Evolutionary conservation across 352 stramenopile genomes (phyloP).

Genomic region (Pythium grandisporangium): DNA sequence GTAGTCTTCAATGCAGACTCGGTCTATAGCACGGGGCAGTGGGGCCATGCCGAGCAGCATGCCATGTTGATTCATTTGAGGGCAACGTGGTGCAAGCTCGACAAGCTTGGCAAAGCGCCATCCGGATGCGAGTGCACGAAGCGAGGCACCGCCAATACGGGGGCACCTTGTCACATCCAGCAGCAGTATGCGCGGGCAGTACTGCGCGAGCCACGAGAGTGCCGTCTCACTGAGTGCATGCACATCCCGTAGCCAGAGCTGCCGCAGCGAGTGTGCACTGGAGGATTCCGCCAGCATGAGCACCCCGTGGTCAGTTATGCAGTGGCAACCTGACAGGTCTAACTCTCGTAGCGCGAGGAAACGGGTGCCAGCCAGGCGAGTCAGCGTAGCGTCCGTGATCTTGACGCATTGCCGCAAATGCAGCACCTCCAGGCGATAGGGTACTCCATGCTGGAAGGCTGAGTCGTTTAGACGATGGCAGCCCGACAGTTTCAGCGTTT

Average conservation of each 20-base stretch:
- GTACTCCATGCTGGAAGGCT: constrained; percentile 4
- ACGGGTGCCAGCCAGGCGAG: constrained; percentile 30
- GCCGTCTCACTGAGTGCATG: constrained; percentile 58
- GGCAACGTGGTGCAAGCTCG: no score
- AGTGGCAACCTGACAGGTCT: constrained; percentile 61
- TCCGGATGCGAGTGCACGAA: constrained; percentile 37
- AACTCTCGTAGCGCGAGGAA: constrained; percentile 67
- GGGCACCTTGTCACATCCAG: constrained; percentile 54
- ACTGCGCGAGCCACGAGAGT: constrained; percentile 82
- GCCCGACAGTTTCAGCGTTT: constrained; percentile 8
- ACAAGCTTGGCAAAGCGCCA: constrained; percentile 54
- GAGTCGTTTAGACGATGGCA: constrained; percentile 15
- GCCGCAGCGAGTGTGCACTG: constrained; percentile 29
- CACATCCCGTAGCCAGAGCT: constrained; percentile 61
- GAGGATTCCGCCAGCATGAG: constrained; percentile 52
- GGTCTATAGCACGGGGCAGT: constrained; percentile 63
- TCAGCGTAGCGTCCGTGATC: constrained; percentile 33
- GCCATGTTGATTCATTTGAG: no score
- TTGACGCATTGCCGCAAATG: constrained; percentile 26
- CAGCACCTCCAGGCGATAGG: constrained; percentile 22
- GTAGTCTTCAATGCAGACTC: constrained; percentile 82
- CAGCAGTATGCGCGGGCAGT: constrained; percentile 44
- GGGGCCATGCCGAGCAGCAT: constrained; percentile 81
- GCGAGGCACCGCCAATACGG: constrained; percentile 32
- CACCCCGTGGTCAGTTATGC: constrained; percentile 73